These are phyloP conservation scores for Pelagomonas calceolata DNA, from an alignment of 108 stramenopile species.

Conservation along the genomic window DNA sequence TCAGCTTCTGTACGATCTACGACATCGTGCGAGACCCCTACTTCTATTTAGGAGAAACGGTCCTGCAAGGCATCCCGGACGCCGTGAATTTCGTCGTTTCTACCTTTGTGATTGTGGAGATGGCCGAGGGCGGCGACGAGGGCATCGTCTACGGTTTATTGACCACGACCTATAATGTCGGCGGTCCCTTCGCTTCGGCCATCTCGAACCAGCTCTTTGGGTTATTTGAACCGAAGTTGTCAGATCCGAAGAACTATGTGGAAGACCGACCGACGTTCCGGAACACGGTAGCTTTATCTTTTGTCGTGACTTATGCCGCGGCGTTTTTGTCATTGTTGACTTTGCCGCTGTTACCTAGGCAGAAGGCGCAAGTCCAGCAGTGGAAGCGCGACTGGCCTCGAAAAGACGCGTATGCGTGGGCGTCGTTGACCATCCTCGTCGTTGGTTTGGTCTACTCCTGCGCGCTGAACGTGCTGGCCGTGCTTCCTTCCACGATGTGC, in stretches of 20 bases:
- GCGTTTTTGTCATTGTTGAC: neutral
- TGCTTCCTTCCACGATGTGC: neutral
- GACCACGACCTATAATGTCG: neutral
- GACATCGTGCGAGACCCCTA: neutral
- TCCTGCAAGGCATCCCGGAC: neutral
- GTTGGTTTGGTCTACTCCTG: neutral
- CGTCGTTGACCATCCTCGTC: neutral
- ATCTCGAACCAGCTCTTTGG: constrained; percentile 1
- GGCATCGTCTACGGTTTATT: neutral
- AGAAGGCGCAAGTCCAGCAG: neutral
- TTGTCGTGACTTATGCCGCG: neutral
- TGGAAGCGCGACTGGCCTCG: neutral
- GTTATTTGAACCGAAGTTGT: neutral
- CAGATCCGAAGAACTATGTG: neutral
- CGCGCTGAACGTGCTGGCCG: neutral
- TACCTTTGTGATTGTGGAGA: neutral
- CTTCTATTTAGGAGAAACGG: neutral
- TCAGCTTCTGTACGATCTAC: neutral
- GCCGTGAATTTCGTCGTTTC: neutral
- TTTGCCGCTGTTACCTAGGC: neutral
- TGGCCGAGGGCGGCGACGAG: constrained; percentile 1
- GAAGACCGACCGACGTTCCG: neutral
- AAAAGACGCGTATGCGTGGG: neutral
- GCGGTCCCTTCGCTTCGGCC: neutral
- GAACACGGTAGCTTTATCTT: neutral